Conservation (phyloP, 1,284 basidiomycete genomes). For the Naganishia liquefaciens region DNA sequence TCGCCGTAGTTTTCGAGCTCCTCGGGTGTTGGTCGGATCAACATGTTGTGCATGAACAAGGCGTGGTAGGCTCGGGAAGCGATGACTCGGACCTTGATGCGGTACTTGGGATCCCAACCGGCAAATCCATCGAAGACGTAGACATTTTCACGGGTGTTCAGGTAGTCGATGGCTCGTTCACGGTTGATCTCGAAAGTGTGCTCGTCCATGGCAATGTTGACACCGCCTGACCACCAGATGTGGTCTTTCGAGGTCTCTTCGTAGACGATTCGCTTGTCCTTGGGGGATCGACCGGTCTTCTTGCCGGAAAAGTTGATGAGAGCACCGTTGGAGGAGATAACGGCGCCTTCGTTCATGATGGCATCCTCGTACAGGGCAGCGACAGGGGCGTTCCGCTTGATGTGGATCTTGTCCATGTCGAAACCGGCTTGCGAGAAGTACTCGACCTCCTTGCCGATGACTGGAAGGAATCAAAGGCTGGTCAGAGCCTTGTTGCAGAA, state of each 20-base stretch:
- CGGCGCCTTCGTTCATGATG: constrained; percentile 94
- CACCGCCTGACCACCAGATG: constrained; percentile 95
- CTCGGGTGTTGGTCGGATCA: constrained; percentile 94
- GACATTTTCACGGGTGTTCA: constrained; percentile 98
- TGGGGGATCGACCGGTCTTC: constrained; percentile 97
- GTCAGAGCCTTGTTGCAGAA: background rate
- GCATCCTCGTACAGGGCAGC: constrained; percentile 98
- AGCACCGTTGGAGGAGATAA: constrained; percentile 93
- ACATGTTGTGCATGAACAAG: constrained; percentile 99
- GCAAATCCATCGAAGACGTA: constrained; percentile 99
- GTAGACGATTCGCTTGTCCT: constrained; percentile 99
- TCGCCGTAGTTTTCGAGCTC: constrained; percentile 95
- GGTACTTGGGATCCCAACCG: constrained; percentile 92
- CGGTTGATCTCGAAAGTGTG: constrained; percentile 99
- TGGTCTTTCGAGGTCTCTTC: constrained; percentile 97
- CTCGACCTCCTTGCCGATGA: constrained; percentile 88
- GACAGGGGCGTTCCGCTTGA: constrained; percentile 89
- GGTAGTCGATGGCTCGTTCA: constrained; percentile 98
- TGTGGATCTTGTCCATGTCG: constrained; percentile 69
- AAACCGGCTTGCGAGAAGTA: constrained; percentile 99
- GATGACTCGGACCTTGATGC: constrained; percentile 99
- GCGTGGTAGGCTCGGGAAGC: constrained; percentile 99
- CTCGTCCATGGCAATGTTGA: constrained; percentile 98
- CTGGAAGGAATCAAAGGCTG: constrained; percentile 7
- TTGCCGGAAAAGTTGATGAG: constrained; percentile 99